phyloP scores from a whole-genome alignment of 2,329 filamentous ascomycete species.

The Domatiomyces catenatus region DNA sequence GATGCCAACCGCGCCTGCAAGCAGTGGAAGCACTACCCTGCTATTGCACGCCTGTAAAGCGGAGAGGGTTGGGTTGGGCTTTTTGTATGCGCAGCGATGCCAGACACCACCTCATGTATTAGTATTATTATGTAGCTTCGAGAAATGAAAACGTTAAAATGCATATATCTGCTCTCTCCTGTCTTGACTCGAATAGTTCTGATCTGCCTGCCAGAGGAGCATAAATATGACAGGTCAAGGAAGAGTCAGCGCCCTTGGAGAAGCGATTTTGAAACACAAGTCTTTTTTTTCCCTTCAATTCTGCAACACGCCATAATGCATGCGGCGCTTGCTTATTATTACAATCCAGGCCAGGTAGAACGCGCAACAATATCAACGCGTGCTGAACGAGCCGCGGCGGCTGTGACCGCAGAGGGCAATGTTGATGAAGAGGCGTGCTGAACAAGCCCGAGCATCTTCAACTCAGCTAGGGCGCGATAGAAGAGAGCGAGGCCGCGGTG shows the following conservation, averaged over 20 bases:
- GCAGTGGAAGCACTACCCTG: not conserved
- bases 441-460: constrained; percentile 72
- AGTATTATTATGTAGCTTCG: no score
- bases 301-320: not conserved
- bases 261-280: no score
- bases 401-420: not conserved
- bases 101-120: no score
- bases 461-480: constrained; percentile 69
- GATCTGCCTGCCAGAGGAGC: no score
- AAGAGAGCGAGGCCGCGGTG: constrained; percentile 52
- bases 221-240: no score
- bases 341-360: constrained; percentile 55
- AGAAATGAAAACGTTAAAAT: no score
- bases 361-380: constrained; percentile 81
- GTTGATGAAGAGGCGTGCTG: constrained; percentile 40
- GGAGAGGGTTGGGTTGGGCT: not conserved
- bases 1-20: not conserved
- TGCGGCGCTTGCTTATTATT: not conserved
- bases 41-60: not conserved
- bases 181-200: no score
- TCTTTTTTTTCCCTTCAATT: not conserved
- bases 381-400: constrained; percentile 48
- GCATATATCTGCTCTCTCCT: no score
- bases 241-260: no score
- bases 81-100: no score